phyloP scores from a whole-genome alignment of 2,329 filamentous ascomycete species.

The Daldinia sp. region DNA sequence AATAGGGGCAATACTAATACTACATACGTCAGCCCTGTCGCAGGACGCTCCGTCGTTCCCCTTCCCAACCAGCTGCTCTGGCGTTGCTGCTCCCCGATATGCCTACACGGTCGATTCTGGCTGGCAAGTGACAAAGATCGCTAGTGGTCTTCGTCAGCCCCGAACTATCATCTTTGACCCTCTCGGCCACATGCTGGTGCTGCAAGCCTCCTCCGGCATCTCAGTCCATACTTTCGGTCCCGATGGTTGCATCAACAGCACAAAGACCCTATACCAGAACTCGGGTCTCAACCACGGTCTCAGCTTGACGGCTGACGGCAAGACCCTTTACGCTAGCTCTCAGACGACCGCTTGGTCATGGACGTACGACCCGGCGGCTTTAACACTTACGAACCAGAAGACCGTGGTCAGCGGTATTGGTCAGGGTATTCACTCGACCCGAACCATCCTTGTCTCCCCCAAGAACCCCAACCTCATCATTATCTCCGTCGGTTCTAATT shows the following conservation, averaged over 20 bases:
- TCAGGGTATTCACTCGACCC: conserved; percentile 65
- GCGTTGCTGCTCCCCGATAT: conserved; percentile 43
- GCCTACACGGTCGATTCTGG: conserved; percentile 45
- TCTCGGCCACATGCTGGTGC: conserved; percentile 48
- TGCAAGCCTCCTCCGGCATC: conserved; percentile 48
- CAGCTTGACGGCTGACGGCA: conserved; percentile 55
- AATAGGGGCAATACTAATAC: background rate
- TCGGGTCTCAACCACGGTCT: conserved; percentile 59
- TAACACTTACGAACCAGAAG: conserved; percentile 56
- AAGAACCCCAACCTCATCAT: conserved; percentile 64
- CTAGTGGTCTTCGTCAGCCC: conserved; percentile 46
- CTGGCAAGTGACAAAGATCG: conserved; percentile 50
- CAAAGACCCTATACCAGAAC: conserved; percentile 44
- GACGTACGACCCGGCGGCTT: conserved; percentile 63
- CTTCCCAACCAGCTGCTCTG: conserved; percentile 46
- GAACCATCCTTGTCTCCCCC: conserved; percentile 67
- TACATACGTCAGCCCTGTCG: conserved; percentile 35
- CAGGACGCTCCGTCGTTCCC: conserved; percentile 38
- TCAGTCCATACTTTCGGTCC: conserved; percentile 48
- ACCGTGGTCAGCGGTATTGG: conserved; percentile 66
- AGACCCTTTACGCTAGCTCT: conserved; percentile 60
- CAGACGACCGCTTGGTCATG: conserved; percentile 65
- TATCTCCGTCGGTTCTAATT: conserved; percentile 65
- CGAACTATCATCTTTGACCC: conserved; percentile 48
- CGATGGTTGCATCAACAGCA: conserved; percentile 49